These are phyloP conservation scores for Penicillium riverlandense DNA, from an alignment of 495 filamentous ascomycete genomes.

Conservation along the genomic window DNA sequence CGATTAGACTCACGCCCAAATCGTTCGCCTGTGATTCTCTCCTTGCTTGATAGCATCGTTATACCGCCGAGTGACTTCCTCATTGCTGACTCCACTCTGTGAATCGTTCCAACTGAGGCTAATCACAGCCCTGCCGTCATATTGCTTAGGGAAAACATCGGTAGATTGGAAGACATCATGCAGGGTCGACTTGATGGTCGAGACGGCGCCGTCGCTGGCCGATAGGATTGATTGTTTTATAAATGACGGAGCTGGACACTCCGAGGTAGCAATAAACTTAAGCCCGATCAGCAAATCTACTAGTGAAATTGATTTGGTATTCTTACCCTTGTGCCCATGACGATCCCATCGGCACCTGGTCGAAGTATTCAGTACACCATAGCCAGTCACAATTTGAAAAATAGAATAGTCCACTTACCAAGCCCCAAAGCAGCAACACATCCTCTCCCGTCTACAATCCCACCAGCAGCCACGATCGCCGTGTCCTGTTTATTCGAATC, in stretches of 20 bases:
- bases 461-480: conserved; percentile 59
- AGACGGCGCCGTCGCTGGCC: conserved; percentile 12
- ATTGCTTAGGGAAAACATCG: conserved; percentile 19
- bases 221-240: conserved; percentile 16
- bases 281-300: not conserved
- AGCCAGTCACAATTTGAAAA: not conserved
- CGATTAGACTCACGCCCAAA: conserved; percentile 18
- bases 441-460: conserved; percentile 54
- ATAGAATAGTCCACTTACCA: conserved; percentile 23
- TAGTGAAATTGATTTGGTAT: not conserved
- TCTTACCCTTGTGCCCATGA: conserved; percentile 54
- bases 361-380: not conserved
- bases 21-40: conserved; percentile 11
- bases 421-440: conserved; percentile 54
- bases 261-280: conserved; percentile 16
- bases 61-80: conserved; percentile 15
- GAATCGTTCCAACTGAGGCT: conserved; percentile 13
- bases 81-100: conserved; percentile 7
- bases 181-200: conserved; percentile 14
- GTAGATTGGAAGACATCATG: conserved; percentile 18
- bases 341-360: conserved; percentile 46
- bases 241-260: conserved; percentile 13
- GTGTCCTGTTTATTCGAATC: conserved; percentile 27
- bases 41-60: conserved; percentile 14
- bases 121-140: conserved; percentile 20